Base-by-base conservation (phyloP, 768 basidiomycete genomes). In the Auriscalpium vulgare region DNA sequence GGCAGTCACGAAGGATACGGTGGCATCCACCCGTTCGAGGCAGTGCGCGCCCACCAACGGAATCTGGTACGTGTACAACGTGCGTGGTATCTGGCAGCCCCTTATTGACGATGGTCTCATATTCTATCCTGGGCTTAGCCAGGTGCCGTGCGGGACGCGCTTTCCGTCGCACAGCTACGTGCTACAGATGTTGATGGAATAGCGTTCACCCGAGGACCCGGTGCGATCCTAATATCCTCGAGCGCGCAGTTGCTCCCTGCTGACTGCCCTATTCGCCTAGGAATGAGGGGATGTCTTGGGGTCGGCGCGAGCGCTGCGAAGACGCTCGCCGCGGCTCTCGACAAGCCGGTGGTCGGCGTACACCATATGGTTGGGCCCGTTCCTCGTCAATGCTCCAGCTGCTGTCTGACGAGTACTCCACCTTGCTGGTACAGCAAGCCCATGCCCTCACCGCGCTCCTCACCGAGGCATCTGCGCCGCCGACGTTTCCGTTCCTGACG, bases 121-220 rank as follows among this genome's bases (percentile, higher is more conserved):
- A 17, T 37, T 21, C 36, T 40, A 29, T 29, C 29, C 29, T 29
- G 29, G 29, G 29, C 1, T 29, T 63, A 93, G 92, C 95, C 93
- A 14, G 65, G 73, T 23, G 92, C 87, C 4, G 84, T 95, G 43
- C 69, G 69, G 36, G 74, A 72, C 54, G 91, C 92, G 1, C 75
- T 97, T 23, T 54, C 66, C 3, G 82, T 91, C 40, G 87, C 94
- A 0, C 68, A 74, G 1, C 56, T 93, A 37, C 67, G 71, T 2
- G 71, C 84, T 49, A 68, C 68, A 2, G 82, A 91, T 47, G 74
- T 97, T 9, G 85, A 95, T 60, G 95, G 90, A 3, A 79, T 97
- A 44, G 95, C 94, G 1, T 95, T 89, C 65, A 97, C 95, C 2
- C 78, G 91, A 62, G 95, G 92, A 13, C 90, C 91, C 57, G 88